These are phyloP conservation scores for Entomortierella beljakovae DNA, from an alignment of 192 early-diverging fungal genomes.

Conservation along the genomic window DNA sequence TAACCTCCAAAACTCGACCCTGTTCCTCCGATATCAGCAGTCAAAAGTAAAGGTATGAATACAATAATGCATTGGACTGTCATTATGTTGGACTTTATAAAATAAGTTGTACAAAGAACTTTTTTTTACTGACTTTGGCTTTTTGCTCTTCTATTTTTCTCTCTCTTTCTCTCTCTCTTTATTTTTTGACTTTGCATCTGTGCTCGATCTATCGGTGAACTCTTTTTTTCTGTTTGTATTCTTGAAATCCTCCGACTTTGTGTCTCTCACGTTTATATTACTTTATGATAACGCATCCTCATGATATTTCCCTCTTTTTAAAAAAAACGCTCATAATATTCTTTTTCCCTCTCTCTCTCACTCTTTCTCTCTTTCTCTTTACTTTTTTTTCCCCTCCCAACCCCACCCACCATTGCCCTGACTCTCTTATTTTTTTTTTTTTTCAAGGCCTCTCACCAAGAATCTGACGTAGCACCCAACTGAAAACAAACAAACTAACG, in stretches of 20 bases:
- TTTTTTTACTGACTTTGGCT: neutral
- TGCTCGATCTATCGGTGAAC: neutral
- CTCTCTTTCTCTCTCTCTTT: neutral
- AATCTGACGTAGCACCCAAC: too few species aligned
- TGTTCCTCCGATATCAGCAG: neutral
- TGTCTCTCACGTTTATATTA: neutral
- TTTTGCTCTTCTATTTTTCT: slow-evolving; percentile 2
- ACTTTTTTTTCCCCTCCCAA: neutral
- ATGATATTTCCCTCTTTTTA: too few species aligned
- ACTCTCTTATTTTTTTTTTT: too few species aligned
- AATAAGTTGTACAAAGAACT: neutral
- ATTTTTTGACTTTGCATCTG: neutral
- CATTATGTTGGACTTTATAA: neutral
- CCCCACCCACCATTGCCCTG: too few species aligned
- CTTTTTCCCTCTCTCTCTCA: slow-evolving; percentile 3
- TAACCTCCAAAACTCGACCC: neutral
- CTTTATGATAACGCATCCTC: neutral
- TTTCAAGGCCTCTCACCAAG: too few species aligned
- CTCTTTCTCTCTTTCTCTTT: neutral
- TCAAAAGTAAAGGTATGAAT: neutral
- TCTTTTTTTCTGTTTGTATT: neutral
- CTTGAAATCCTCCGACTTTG: neutral
- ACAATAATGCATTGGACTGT: neutral
- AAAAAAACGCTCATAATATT: neutral
- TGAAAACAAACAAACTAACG: too few species aligned